Conservation (phyloP, 2,329 filamentous ascomycete genomes). For the Clarireedia sp. region DNA sequence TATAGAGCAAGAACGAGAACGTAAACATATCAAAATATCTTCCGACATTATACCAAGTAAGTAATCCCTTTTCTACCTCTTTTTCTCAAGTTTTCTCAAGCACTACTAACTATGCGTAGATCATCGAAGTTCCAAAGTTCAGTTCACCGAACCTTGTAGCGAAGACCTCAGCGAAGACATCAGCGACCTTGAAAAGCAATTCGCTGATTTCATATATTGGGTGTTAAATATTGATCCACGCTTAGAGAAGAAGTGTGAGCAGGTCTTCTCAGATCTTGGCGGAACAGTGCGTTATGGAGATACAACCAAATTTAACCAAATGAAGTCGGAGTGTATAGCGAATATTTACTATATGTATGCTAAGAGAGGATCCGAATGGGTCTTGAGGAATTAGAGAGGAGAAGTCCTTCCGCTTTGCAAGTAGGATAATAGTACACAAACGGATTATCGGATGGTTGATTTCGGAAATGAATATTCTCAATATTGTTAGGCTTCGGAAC, state of each 20-base stretch:
- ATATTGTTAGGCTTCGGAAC: too few relatives aligned
- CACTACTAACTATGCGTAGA: background rate
- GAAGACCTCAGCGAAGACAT: background rate
- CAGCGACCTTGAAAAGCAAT: background rate
- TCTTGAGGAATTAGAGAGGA: background rate
- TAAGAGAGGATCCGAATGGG: background rate
- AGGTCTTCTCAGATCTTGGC: background rate
- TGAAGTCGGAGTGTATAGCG: background rate
- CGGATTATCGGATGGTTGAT: constrained; percentile 2
- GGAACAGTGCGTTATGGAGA: background rate
- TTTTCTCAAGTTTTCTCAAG: background rate
- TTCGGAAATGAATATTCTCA: constrained; percentile 9
- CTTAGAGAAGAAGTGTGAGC: background rate
- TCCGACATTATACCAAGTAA: background rate
- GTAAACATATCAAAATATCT: background rate
- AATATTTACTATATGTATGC: background rate
- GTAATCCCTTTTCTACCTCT: background rate
- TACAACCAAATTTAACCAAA: background rate
- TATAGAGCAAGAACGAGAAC: background rate
- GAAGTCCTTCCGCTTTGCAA: background rate
- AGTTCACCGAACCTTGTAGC: background rate
- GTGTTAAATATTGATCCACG: background rate
- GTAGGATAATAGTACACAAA: constrained; percentile 5
- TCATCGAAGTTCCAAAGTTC: background rate
- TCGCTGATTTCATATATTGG: background rate